phyloP scores from a whole-genome alignment of 345 rosid genomes.

The Bruguiera gymnorhiza region DNA sequence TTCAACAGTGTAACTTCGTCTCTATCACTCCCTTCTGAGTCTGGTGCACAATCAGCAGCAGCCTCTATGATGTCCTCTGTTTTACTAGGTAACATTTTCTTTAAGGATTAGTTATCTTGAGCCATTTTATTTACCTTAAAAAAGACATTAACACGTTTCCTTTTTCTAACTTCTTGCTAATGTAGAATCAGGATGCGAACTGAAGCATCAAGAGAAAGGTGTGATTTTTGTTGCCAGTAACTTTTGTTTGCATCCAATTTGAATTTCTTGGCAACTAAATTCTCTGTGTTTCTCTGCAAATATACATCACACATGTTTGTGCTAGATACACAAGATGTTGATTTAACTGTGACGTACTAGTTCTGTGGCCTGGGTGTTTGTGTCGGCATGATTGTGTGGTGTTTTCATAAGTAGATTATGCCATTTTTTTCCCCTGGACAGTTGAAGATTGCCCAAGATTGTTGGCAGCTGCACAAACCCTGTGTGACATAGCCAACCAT shows the following conservation, averaged over 20 bases:
- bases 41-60: slow-evolving; percentile 34
- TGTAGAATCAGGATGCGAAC: slow-evolving; percentile 43
- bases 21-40: slow-evolving; percentile 20
- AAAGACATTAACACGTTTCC: slow-evolving; percentile 1
- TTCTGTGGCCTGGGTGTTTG: too few species aligned
- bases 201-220: slow-evolving; percentile 46
- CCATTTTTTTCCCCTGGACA: slow-evolving; percentile 27
- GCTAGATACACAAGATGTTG: too few species aligned
- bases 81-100: slow-evolving; percentile 39
- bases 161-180: slow-evolving; percentile 11
- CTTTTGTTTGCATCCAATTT: slow-evolving; percentile 3
- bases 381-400: too few species aligned
- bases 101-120: slow-evolving; percentile 8
- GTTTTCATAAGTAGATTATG: background rate
- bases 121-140: background rate
- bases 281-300: background rate
- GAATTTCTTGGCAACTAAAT: slow-evolving; percentile 1
- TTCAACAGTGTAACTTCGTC: slow-evolving; percentile 31
- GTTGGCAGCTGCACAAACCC: slow-evolving; percentile 68
- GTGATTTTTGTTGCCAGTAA: slow-evolving; percentile 12
- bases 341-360: too few species aligned
- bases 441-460: slow-evolving; percentile 55
- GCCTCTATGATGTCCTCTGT: slow-evolving; percentile 35
- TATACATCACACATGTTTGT: background rate
- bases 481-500: slow-evolving; percentile 53